These are phyloP conservation scores for Plicaturopsis crispa DNA, from an alignment of 768 basidiomycete species.

Conservation along the genomic window DNA sequence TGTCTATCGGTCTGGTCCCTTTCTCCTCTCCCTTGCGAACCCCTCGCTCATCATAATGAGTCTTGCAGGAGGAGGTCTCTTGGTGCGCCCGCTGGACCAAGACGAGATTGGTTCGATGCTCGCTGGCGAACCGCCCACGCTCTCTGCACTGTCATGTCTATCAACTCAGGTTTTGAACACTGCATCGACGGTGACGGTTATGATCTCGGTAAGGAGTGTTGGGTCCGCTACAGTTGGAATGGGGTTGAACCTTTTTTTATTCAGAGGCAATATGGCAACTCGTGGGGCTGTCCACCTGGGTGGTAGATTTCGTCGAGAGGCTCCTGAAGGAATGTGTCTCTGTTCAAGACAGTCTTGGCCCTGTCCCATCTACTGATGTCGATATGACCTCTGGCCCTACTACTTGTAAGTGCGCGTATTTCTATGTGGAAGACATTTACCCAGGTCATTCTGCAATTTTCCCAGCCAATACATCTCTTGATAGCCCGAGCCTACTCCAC, in stretches of 20 bases:
- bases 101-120: conserved; percentile 33
- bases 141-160: conserved; percentile 55
- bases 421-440: too few species aligned
- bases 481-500: conserved; percentile 43
- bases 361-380: conserved; percentile 2
- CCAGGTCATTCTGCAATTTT: too few species aligned
- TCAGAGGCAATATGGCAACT: conserved; percentile 72
- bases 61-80: conserved; percentile 28
- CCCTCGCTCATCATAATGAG: not conserved
- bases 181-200: conserved; percentile 55
- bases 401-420: too few species aligned
- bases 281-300: conserved; percentile 54
- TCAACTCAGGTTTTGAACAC: conserved; percentile 57
- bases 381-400: too few species aligned
- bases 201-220: conserved; percentile 44
- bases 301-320: conserved; percentile 51
- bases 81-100: conserved; percentile 15
- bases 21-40: conserved; percentile 4
- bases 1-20: conserved; percentile 23
- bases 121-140: conserved; percentile 63
- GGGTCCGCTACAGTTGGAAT: not conserved
- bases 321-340: conserved; percentile 49
- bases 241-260: not conserved
- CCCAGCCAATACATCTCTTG: too few species aligned
- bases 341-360: conserved; percentile 18